Percentiles rank a stretch among this genome's conserved stretches.
These are phyloP conservation scores for Dichotomocladium elegans DNA, from an alignment of 371 early-diverging fungal species.

Conservation along the genomic window DNA sequence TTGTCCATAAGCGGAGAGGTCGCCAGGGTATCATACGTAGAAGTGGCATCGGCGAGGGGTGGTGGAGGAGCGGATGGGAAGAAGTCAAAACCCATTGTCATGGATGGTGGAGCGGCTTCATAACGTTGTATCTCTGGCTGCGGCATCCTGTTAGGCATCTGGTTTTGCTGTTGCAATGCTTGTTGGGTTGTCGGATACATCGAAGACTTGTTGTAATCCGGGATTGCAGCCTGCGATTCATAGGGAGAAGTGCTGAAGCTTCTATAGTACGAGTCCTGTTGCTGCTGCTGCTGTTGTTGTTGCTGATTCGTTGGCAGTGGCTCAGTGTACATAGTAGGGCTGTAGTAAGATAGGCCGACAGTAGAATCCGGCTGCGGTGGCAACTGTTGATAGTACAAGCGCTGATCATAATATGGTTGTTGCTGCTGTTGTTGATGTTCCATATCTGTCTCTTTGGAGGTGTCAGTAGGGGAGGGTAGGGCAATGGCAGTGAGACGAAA, in stretches of 20 bases:
- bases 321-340: no score
- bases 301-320: background rate
- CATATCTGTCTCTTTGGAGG: background rate
- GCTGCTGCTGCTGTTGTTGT: background rate
- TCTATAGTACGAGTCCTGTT: background rate
- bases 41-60: background rate
- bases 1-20: background rate
- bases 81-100: background rate
- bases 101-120: background rate
- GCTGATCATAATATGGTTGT: background rate
- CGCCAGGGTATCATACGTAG: background rate
- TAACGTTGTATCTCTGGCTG: slow-evolving; percentile 1
- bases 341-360: no score
- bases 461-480: background rate
- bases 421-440: background rate
- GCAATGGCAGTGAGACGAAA: background rate
- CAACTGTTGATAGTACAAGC: background rate
- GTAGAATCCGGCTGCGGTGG: background rate
- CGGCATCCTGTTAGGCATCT: slow-evolving; percentile 2
- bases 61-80: background rate
- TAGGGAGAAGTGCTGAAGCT: background rate
- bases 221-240: background rate
- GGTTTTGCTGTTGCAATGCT: background rate
- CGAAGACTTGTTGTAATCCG: background rate
- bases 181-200: background rate